Evolutionary conservation across 148 eudicot species (phyloP).

Genomic region (Spergularia bocconei): DNA sequence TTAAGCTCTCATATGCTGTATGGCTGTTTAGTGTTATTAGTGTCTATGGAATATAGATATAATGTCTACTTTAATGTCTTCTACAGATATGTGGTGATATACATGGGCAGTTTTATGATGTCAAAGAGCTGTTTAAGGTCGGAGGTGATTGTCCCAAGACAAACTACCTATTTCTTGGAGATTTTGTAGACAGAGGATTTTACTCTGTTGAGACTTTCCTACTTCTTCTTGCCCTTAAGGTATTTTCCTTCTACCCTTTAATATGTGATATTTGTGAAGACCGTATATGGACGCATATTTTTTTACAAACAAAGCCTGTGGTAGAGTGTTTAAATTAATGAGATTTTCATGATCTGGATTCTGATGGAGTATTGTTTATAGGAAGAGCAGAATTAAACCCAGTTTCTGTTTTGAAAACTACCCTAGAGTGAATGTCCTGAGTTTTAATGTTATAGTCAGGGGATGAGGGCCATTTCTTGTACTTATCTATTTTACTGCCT

Average conservation of each 20-base stretch:
- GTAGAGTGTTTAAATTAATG: neutral
- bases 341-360: conserved; percentile 1
- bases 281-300: conserved; percentile 1
- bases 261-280: neutral
- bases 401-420: conserved; percentile 1
- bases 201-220: conserved; percentile 92
- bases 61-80: neutral
- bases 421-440: neutral
- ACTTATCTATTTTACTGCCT: too few relatives aligned
- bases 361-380: conserved; percentile 6
- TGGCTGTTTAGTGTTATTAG: neutral
- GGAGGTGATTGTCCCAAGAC: conserved; percentile 99
- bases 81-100: conserved; percentile 90
- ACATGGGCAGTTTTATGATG: conserved; percentile 95
- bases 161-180: conserved; percentile 90
- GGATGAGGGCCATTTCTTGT: too few relatives aligned
- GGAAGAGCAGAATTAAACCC: conserved; percentile 8
- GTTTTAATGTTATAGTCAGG: neutral
- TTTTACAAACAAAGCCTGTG: neutral
- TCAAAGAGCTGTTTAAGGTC: conserved; percentile 89
- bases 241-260: conserved; percentile 19
- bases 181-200: conserved; percentile 93
- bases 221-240: conserved; percentile 92
- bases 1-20: neutral
- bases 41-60: neutral